phyloP scores from a whole-genome alignment of 306 rosid genomes.

The Dalbergia oliveri region DNA sequence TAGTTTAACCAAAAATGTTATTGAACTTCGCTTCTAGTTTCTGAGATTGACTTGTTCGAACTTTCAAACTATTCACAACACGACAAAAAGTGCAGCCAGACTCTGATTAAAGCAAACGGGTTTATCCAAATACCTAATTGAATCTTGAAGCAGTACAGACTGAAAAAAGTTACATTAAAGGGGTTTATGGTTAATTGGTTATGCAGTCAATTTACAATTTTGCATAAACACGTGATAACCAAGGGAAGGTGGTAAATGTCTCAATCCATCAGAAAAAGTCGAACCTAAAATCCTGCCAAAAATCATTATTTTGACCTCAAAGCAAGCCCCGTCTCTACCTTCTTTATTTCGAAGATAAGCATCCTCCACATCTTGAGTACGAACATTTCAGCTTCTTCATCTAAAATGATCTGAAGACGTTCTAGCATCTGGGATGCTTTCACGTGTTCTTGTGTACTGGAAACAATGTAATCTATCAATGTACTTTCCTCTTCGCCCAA shows the following conservation, averaged over 20 bases:
- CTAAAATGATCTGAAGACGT: slow-evolving; percentile 89
- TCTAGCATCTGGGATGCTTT: slow-evolving; percentile 97
- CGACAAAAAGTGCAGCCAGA: slow-evolving; percentile 49
- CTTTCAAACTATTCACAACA: slow-evolving; percentile 42
- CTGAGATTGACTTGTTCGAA: background rate
- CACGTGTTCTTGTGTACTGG: slow-evolving; percentile 91
- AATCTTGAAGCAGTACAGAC: slow-evolving; percentile 47
- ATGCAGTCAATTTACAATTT: slow-evolving; percentile 46
- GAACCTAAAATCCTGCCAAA: background rate
- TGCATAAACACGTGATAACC: slow-evolving; percentile 7
- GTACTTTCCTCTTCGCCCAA: slow-evolving; percentile 96
- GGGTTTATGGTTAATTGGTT: slow-evolving; percentile 8
- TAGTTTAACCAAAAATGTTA: no score
- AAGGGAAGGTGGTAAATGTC: slow-evolving; percentile 25
- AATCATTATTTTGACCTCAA: slow-evolving; percentile 65
- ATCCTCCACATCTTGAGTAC: slow-evolving; percentile 99
- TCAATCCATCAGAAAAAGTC: slow-evolving; percentile 22
- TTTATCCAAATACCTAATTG: slow-evolving; percentile 36
- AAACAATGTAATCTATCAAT: slow-evolving; percentile 91
- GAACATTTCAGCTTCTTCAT: slow-evolving; percentile 99
- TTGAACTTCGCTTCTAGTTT: no score
- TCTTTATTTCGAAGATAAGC: slow-evolving; percentile 99
- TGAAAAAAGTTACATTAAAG: slow-evolving; percentile 26
- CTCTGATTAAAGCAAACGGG: slow-evolving; percentile 36
- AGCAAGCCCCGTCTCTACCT: slow-evolving; percentile 90